Evolutionary conservation across 2,329 filamentous ascomycete genomes (phyloP), one percentile per base, ranked within the genome.

Genomic region (Monilinia aucupariae): DNA sequence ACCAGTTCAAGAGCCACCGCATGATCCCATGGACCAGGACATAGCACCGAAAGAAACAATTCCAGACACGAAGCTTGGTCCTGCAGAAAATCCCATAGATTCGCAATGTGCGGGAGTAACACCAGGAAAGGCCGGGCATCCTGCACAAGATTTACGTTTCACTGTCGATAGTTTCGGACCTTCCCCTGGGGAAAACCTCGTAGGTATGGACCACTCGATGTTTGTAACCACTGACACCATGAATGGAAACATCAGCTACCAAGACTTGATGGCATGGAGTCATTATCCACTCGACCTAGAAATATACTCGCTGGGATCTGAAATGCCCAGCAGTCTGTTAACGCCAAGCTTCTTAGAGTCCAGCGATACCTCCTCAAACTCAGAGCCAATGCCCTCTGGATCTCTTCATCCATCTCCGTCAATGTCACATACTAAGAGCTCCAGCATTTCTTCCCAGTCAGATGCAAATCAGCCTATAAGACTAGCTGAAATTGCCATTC

Each of bases 211-310:
- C 9, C 27, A 59, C n/a, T 53, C 53, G 41, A 59, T 59, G 53
- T 64, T 59, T 37, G 51, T 37, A 13, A 63, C 51, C 47, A 45
- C 50, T 34, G 48, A 67, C n/a, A 53, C 68, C 22, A 55, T 67
- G 10, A 62, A 61, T 47, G 62, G 54, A 25, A 77, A 78, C 4
- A 64, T 74, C 1, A 72, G 70, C 47, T 80, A 80, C 67, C 75
- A 77, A n/a, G 78, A 81, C 51, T 71, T 80, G 45, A 70, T 79
- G 34, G 67, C 75, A 27, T 81, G 79, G 79, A 71, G 75, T 4
- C 76, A 80, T 9, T 80, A 78, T 55, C 69, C 76, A 0, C 67
- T 80, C 47, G 78, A 80, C 10, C 65, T 80, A 15, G 78, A 80
- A 45, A 74, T 78, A 59, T 65, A 60, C 25, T 58, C 61, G 9